These are phyloP conservation scores for Didymella pinodella DNA, from an alignment of 2,329 filamentous ascomycete genomes.

Conservation along the genomic window DNA sequence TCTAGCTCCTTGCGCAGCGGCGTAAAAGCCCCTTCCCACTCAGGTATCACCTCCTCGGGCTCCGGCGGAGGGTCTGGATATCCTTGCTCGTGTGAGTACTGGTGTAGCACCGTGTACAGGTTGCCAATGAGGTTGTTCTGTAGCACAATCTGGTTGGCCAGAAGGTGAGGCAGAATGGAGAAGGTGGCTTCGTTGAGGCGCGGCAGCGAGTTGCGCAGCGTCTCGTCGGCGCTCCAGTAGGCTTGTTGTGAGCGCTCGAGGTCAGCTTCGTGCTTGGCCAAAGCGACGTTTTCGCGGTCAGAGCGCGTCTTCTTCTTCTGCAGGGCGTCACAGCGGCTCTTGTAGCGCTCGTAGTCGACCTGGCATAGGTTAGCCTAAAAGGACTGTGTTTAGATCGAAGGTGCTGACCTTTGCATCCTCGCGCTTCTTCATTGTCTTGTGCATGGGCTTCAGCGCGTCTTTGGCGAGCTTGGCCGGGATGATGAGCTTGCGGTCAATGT, in stretches of 20 bases:
- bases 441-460: constrained; percentile 73
- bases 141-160: constrained; percentile 74
- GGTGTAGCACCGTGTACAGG: constrained; percentile 79
- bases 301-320: constrained; percentile 74
- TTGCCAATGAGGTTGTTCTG: constrained; percentile 80
- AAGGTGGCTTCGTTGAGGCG: constrained; percentile 74
- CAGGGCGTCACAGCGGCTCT: constrained; percentile 73
- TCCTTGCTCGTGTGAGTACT: constrained; percentile 72
- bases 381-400: not conserved
- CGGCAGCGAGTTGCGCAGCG: constrained; percentile 75
- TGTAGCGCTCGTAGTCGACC: constrained; percentile 81
- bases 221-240: constrained; percentile 77
- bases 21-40: constrained; percentile 70
- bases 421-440: constrained; percentile 84
- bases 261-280: constrained; percentile 76
- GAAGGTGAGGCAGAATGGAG: constrained; percentile 75
- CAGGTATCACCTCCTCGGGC: constrained; percentile 73
- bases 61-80: constrained; percentile 77
- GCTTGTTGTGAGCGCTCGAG: constrained; percentile 72
- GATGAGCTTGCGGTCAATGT: constrained; percentile 75
- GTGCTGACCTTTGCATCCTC: constrained; percentile 73
- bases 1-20: constrained; percentile 73
- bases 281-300: constrained; percentile 74
- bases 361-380: constrained; percentile 41
- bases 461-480: constrained; percentile 74